Evolutionary conservation across 129 eudicot genomes (phyloP).

Genomic region (Cynara cardunculus): DNA sequence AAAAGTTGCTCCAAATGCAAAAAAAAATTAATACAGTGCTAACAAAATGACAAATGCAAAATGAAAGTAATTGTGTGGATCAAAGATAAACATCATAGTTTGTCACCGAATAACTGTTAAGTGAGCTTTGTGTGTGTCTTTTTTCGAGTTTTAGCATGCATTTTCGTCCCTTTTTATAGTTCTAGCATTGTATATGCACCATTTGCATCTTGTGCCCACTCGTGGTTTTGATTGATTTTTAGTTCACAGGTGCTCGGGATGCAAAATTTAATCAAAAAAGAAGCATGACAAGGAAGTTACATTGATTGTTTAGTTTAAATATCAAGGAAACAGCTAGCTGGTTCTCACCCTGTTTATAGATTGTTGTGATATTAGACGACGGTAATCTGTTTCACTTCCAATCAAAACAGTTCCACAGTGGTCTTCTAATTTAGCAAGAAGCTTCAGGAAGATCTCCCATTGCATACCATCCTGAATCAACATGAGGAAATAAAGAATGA

Average conservation of each 20-base stretch:
- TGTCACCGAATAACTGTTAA: not conserved
- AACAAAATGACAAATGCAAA: not conserved
- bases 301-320: not conserved
- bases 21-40: not conserved
- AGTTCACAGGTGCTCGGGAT: not conserved
- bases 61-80: not conserved
- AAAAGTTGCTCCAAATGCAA: not conserved
- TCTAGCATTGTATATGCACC: not conserved
- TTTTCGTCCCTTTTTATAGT: not conserved
- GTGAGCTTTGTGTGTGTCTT: not conserved
- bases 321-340: not conserved
- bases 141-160: not conserved
- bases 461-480: conserved; percentile 94
- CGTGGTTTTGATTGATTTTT: not conserved
- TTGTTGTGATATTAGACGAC: conserved; percentile 68
- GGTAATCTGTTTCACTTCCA: conserved; percentile 96
- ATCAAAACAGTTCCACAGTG: conserved; percentile 75
- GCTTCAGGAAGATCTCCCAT: conserved; percentile 71
- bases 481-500: not conserved
- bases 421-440: conserved; percentile 68
- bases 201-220: not conserved
- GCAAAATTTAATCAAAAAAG: not conserved
- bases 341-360: conserved; percentile 69
- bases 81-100: not conserved
- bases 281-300: not conserved